Percentiles rank a stretch among this genome's conserved stretches.
These are phyloP conservation scores for Raphanus hybrid DNA, from an alignment of 441 rosid genomes.

Conservation along the genomic window DNA sequence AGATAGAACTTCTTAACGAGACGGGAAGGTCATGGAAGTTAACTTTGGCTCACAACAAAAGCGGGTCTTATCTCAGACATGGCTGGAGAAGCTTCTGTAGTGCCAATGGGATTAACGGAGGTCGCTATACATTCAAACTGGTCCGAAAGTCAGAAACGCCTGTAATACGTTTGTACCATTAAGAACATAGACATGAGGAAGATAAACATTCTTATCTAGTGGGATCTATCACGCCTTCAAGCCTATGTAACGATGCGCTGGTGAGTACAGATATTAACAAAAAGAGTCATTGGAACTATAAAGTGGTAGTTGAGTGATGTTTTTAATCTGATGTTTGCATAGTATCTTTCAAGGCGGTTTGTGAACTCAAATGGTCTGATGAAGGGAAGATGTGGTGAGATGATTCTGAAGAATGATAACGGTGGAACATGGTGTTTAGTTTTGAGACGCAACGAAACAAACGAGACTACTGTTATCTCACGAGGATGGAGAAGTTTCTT, in stretches of 20 bases:
- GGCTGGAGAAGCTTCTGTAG: conserved; percentile 36
- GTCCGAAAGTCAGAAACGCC: conserved; percentile 4
- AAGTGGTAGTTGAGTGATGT: too few species aligned
- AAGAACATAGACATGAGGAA: neutral
- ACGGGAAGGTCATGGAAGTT: conserved; percentile 37
- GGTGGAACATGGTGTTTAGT: conserved; percentile 22
- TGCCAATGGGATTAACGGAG: conserved; percentile 17
- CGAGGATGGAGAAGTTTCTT: conserved; percentile 35
- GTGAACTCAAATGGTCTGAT: conserved; percentile 28
- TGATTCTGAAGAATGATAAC: conserved; percentile 25
- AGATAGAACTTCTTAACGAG: conserved; percentile 25
- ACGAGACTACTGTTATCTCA: neutral
- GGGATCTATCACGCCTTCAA: conserved; percentile 30
- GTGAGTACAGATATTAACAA: conserved; percentile 21
- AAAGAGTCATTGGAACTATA: neutral
- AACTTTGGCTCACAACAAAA: conserved; percentile 3
- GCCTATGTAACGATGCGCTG: neutral
- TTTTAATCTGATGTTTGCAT: too few species aligned
- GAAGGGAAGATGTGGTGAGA: conserved; percentile 16
- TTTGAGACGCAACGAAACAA: conserved; percentile 15
- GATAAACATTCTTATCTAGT: conserved; percentile 6
- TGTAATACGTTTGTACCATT: conserved; percentile 24
- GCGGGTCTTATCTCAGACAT: conserved; percentile 16
- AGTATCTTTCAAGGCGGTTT: too few species aligned
- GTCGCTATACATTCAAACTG: conserved; percentile 26